A percentile compares a stretch with the other conserved stretches of the same genome.
phyloP scores from a whole-genome alignment of 345 rosid genomes.

The thale cress (Arabidopsis thaliana) region DNA sequence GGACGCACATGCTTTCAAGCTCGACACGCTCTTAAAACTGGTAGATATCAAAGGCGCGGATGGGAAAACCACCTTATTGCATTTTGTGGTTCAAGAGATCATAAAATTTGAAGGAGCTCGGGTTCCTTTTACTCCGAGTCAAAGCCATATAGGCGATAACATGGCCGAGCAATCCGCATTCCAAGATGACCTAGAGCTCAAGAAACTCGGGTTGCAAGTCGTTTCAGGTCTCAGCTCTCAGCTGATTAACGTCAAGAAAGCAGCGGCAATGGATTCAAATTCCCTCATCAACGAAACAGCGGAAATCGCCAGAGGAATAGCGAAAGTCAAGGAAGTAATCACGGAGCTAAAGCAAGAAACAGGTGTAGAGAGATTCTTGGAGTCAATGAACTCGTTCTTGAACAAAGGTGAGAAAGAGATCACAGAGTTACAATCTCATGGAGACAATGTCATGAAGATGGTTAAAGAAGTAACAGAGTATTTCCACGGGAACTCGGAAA shows the following conservation, averaged over 20 bases:
- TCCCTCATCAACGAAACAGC: conserved; percentile 63
- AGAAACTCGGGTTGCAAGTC: conserved; percentile 88
- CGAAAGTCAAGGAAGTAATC: conserved; percentile 57
- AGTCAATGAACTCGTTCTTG: conserved; percentile 69
- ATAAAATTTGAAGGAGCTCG: conserved; percentile 79
- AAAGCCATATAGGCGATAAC: conserved; percentile 43
- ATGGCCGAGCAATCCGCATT: conserved; percentile 51
- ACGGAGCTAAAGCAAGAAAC: conserved; percentile 50
- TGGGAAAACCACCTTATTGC: conserved; percentile 88
- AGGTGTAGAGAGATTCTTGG: conserved; percentile 50
- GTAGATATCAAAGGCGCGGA: conserved; percentile 88
- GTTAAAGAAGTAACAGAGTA: conserved; percentile 86
- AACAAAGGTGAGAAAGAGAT: conserved; percentile 75
- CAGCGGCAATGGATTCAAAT: conserved; percentile 85
- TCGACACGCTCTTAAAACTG: conserved; percentile 85
- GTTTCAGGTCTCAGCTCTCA: conserved; percentile 84
- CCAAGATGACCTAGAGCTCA: conserved; percentile 66
- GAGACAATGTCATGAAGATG: conserved; percentile 49
- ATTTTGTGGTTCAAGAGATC: conserved; percentile 94
- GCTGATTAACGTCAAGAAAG: conserved; percentile 81
- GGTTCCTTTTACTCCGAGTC: conserved; percentile 48
- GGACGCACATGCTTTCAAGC: conserved; percentile 95
- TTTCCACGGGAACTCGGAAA: conserved; percentile 90
- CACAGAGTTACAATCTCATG: conserved; percentile 56
- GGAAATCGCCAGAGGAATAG: conserved; percentile 61